Conservation (phyloP, 1,139 yeast genomes). For the Scheffersomyces insectosa region DNA sequence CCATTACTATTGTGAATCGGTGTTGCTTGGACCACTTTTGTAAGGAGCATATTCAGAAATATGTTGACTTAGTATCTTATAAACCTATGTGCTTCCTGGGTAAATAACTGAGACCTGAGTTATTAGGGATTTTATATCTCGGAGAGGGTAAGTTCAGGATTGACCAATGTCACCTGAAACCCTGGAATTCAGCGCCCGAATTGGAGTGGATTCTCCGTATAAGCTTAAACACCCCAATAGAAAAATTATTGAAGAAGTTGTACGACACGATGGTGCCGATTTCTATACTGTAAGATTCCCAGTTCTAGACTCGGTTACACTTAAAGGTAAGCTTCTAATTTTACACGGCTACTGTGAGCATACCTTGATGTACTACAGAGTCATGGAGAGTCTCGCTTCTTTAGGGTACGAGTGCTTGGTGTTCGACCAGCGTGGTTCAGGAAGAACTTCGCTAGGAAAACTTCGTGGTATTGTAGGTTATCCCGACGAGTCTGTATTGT, state of each 20-base stretch:
- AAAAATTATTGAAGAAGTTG: constrained; percentile 2
- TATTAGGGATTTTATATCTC: too few species aligned
- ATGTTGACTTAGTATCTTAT: too few species aligned
- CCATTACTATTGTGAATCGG: too few species aligned
- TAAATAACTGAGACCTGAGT: too few species aligned
- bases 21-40: too few species aligned
- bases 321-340: constrained; percentile 17
- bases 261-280: constrained; percentile 12
- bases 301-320: constrained; percentile 1
- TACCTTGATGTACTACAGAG: constrained; percentile 16
- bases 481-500: constrained; percentile 9
- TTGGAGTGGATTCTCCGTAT: constrained; percentile 13
- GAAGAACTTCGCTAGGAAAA: constrained; percentile 20
- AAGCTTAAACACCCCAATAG: constrained; percentile 8
- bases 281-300: constrained; percentile 16
- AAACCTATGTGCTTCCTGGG: too few species aligned
- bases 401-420: constrained; percentile 20
- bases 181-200: background rate
- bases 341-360: constrained; percentile 29
- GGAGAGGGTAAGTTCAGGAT: too few species aligned
- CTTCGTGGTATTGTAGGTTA: constrained; percentile 18
- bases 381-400: constrained; percentile 18
- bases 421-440: constrained; percentile 25
- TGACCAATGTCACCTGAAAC: too few species aligned
- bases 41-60: too few species aligned